Percentiles rank a stretch among this genome's conserved stretches.
phyloP scores from a whole-genome alignment of 495 filamentous ascomycete genomes.

The Bacidia gigantensis region DNA sequence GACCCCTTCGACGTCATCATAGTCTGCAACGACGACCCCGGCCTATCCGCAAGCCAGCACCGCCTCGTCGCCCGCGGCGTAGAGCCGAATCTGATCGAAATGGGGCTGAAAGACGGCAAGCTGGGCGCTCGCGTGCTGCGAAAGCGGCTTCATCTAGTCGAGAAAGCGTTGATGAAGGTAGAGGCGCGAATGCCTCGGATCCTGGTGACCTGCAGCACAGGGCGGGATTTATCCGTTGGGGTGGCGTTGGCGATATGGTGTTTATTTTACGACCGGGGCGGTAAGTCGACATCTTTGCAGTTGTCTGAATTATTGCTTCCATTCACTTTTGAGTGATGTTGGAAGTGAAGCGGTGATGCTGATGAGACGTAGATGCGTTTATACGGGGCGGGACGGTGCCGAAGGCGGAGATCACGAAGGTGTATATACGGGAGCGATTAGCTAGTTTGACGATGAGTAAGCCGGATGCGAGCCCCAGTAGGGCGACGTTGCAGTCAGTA shows the following conservation, averaged over 20 bases:
- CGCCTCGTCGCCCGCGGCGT: constrained; percentile 23
- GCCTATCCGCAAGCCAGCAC: constrained; percentile 17
- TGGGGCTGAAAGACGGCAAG: constrained; percentile 53
- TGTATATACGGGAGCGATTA: constrained; percentile 58
- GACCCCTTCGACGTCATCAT: constrained; percentile 31
- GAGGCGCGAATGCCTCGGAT: constrained; percentile 27
- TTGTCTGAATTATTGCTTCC: too few species aligned
- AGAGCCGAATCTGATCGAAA: constrained; percentile 35
- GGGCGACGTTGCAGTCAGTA: constrained; percentile 70
- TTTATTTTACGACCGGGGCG: constrained; percentile 43
- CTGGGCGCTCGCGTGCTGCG: constrained; percentile 63
- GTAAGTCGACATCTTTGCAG: constrained; percentile 26
- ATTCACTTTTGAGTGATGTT: too few species aligned
- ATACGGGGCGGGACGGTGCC: constrained; percentile 18
- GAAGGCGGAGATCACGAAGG: constrained; percentile 43
- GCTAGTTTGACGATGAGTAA: constrained; percentile 63
- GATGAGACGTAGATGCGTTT: too few species aligned
- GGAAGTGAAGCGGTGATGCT: too few species aligned
- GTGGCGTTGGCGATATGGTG: constrained; percentile 49
- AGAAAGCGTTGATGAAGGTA: constrained; percentile 27
- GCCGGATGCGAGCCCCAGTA: constrained; percentile 63
- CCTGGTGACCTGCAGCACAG: constrained; percentile 46
- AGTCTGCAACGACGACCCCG: constrained; percentile 26
- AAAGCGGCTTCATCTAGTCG: constrained; percentile 43
- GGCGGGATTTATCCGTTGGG: constrained; percentile 52